Evolutionary conservation across 1,284 basidiomycete species (phyloP).

Genomic region (Kalmanozyma brasiliensis): DNA sequence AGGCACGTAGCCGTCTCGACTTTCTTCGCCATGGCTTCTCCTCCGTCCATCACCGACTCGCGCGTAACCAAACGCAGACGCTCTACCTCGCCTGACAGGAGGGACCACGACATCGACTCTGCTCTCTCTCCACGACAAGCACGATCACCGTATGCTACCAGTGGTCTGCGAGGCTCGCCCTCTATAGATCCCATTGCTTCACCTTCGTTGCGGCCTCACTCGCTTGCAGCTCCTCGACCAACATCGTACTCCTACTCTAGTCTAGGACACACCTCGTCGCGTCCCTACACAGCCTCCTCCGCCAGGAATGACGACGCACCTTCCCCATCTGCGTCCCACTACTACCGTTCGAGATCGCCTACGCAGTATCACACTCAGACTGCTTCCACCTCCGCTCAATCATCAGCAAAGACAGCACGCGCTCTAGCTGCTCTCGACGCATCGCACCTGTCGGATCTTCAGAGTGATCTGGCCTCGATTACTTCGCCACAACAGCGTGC

Average conservation of each 20-base stretch:
- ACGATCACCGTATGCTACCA: conserved; percentile 34
- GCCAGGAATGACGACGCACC: conserved; percentile 6
- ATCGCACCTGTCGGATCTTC: conserved; percentile 18
- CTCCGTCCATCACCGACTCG: conserved; percentile 1
- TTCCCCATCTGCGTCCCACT: conserved; percentile 15
- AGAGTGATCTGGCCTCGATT: conserved; percentile 27
- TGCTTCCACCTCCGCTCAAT: conserved; percentile 8
- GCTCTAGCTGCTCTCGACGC: conserved; percentile 7
- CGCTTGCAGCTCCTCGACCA: conserved; percentile 13
- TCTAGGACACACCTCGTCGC: conserved; percentile 22
- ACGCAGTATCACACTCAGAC: conserved; percentile 4
- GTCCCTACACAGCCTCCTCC: conserved; percentile 5
- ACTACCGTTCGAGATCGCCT: conserved; percentile 23
- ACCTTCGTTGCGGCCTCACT: conserved; percentile 16
- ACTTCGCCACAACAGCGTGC: conserved; percentile 25
- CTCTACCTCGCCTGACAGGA: conserved; percentile 16
- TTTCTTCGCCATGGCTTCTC: conserved; percentile 13
- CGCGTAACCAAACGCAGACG: conserved; percentile 28
- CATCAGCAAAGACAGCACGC: conserved; percentile 13
- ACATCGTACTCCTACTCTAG: conserved; percentile 18
- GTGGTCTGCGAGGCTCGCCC: conserved; percentile 36
- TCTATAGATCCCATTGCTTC: conserved; percentile 15
- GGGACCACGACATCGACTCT: conserved; percentile 16
- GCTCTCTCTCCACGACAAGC: conserved; percentile 32
- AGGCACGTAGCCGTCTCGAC: neutral